Conservation (phyloP, 495 filamentous ascomycete species). For the Trichoderma reesei region DNA sequence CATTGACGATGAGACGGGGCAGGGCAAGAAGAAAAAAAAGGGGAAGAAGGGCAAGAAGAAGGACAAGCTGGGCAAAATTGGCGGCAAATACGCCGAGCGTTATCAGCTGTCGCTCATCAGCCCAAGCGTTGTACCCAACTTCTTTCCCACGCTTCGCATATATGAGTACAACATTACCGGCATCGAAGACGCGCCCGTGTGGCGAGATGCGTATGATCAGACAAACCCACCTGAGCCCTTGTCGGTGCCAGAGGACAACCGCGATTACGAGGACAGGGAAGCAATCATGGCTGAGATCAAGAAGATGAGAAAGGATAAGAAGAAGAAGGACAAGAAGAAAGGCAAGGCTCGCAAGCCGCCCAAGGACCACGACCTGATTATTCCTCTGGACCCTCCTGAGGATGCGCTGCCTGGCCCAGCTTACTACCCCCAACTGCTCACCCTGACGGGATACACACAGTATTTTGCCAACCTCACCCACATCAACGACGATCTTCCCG, state of each 20-base stretch:
- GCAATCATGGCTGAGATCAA: slow-evolving; percentile 6
- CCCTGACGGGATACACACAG: slow-evolving; percentile 69
- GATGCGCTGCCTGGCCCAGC: slow-evolving; percentile 75
- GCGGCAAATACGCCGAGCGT: slow-evolving; percentile 72
- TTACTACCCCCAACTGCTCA: slow-evolving; percentile 77
- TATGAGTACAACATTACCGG: slow-evolving; percentile 91
- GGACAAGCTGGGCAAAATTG: slow-evolving; percentile 53
- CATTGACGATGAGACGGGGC: slow-evolving; percentile 30
- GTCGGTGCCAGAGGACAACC: slow-evolving; percentile 12
- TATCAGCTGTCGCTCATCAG: slow-evolving; percentile 71
- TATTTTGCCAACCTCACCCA: slow-evolving; percentile 88
- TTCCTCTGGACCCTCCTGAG: slow-evolving; percentile 65
- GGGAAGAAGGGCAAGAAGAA: slow-evolving; percentile 40
- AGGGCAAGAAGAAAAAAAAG: slow-evolving; percentile 27
- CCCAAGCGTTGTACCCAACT: slow-evolving; percentile 86
- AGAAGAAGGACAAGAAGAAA: slow-evolving; percentile 42
- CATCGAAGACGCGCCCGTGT: slow-evolving; percentile 44
- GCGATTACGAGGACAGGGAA: slow-evolving; percentile 15
- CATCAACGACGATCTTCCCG: slow-evolving; percentile 58
- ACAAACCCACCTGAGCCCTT: not conserved
- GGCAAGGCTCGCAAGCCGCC: slow-evolving; percentile 42
- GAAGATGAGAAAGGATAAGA: slow-evolving; percentile 33
- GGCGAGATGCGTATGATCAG: slow-evolving; percentile 27
- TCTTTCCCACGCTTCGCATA: slow-evolving; percentile 77
- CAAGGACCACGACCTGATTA: slow-evolving; percentile 49